These are phyloP conservation scores for Wickerhamiella sorbophila DNA, from an alignment of 805 yeast genomes.

Conservation along the genomic window DNA sequence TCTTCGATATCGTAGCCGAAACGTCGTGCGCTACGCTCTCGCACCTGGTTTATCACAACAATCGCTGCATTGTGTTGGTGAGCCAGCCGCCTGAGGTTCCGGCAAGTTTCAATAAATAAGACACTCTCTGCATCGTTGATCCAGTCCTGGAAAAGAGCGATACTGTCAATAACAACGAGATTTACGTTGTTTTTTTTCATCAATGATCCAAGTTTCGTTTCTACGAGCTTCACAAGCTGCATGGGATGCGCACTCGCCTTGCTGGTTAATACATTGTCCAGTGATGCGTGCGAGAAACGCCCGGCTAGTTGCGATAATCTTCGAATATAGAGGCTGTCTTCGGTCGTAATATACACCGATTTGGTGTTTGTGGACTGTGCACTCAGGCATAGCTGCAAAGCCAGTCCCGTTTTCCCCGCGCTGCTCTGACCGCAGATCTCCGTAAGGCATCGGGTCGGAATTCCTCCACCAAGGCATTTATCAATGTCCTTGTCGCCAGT, in stretches of 20 bases:
- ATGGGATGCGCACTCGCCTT: background rate
- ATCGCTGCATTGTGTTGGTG: slow-evolving; percentile 38
- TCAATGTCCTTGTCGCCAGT: slow-evolving; percentile 36
- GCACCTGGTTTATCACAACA: slow-evolving; percentile 66
- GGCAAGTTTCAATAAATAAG: background rate
- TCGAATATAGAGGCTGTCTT: slow-evolving; percentile 52
- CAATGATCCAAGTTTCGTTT: background rate
- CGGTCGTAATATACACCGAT: slow-evolving; percentile 66
- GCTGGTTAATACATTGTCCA: slow-evolving; percentile 18
- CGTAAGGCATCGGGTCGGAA: slow-evolving; percentile 40
- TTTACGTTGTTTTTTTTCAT: slow-evolving; percentile 26
- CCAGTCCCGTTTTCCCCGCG: slow-evolving; percentile 72
- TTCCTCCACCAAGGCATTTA: slow-evolving; percentile 39
- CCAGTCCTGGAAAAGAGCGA: slow-evolving; percentile 31
- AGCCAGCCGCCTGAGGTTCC: slow-evolving; percentile 37
- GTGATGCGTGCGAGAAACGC: slow-evolving; percentile 4
- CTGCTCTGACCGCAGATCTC: slow-evolving; percentile 80
- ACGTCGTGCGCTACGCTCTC: slow-evolving; percentile 35
- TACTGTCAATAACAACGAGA: slow-evolving; percentile 61
- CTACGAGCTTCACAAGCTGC: background rate
- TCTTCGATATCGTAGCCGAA: slow-evolving; percentile 20
- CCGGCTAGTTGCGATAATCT: slow-evolving; percentile 29
- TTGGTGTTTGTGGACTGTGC: slow-evolving; percentile 34
- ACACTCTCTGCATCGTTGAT: slow-evolving; percentile 10
- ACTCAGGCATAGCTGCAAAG: slow-evolving; percentile 48